phyloP scores from a whole-genome alignment of 1,284 basidiomycete species.

The Phlebopus sp. region DNA sequence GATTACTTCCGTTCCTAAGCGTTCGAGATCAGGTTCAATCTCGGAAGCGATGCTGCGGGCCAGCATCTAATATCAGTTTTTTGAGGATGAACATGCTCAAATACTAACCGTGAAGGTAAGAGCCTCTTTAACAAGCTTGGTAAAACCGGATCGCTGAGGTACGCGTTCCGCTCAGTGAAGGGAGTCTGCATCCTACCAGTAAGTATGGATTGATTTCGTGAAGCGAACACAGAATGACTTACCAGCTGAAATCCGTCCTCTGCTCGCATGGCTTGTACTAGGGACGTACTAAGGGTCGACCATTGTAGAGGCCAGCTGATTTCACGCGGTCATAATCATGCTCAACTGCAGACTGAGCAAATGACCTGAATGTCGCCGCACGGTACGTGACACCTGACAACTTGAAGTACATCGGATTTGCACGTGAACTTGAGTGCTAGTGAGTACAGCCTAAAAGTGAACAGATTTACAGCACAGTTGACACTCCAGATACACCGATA shows the following conservation, averaged over 20 bases:
- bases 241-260: conserved; percentile 68
- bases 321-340: too few relatives aligned
- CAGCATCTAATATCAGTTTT: conserved; percentile 1
- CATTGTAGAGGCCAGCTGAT: too few relatives aligned
- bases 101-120: conserved; percentile 42
- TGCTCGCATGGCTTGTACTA: conserved; percentile 44
- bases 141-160: conserved; percentile 55
- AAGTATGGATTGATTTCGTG: neutral
- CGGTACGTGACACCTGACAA: too few relatives aligned
- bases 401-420: too few relatives aligned
- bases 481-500: conserved; percentile 13
- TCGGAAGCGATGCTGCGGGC: conserved; percentile 38
- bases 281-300: too few relatives aligned
- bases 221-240: conserved; percentile 13
- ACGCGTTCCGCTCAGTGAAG: conserved; percentile 54
- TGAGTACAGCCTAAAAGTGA: neutral
- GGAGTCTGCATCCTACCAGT: conserved; percentile 28
- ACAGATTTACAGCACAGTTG: conserved; percentile 1
- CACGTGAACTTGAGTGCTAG: too few relatives aligned
- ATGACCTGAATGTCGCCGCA: too few relatives aligned
- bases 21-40: conserved; percentile 51
- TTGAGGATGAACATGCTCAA: neutral
- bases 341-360: too few relatives aligned
- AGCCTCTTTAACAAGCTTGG: conserved; percentile 54
- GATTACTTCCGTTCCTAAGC: conserved; percentile 53